Evolutionary conservation across 805 yeast species (phyloP).

Genomic region (Ogataea nonfermentans): DNA sequence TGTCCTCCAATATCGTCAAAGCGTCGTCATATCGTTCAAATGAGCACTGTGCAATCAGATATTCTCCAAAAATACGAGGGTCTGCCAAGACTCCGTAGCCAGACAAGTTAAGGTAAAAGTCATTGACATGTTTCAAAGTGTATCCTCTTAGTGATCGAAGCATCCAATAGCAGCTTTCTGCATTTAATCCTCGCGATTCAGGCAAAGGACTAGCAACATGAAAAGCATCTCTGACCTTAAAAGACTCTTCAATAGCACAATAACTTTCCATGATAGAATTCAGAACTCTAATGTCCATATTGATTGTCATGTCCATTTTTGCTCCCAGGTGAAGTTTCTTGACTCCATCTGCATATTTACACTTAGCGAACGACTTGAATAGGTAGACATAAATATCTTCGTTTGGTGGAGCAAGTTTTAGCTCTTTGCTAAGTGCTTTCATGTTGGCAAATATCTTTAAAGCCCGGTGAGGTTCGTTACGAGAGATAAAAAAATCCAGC

Average conservation of each 20-base stretch:
- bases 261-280: constrained; percentile 67
- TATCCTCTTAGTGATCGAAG: constrained; percentile 57
- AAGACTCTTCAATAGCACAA: constrained; percentile 52
- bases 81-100: constrained; percentile 52
- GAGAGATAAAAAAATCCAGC: constrained; percentile 53
- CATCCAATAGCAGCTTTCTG: constrained; percentile 66
- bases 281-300: constrained; percentile 54
- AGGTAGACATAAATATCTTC: constrained; percentile 58
- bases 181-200: constrained; percentile 50
- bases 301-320: constrained; percentile 59
- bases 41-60: constrained; percentile 66
- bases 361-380: constrained; percentile 59
- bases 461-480: constrained; percentile 59
- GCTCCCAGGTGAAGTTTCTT: constrained; percentile 59
- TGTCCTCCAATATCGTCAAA: constrained; percentile 43
- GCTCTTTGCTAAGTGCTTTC: constrained; percentile 52
- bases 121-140: constrained; percentile 52
- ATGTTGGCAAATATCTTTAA: constrained; percentile 59
- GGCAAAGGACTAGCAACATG: constrained; percentile 56
- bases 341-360: constrained; percentile 62
- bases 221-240: constrained; percentile 59
- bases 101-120: constrained; percentile 61
- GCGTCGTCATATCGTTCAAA: constrained; percentile 62
- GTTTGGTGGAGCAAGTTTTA: constrained; percentile 49
- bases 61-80: constrained; percentile 53